Evolutionary conservation across 1,284 basidiomycete species (phyloP), one percentile per base, ranked within the genome.

Genomic region (Sanghuangporus baumii): DNA sequence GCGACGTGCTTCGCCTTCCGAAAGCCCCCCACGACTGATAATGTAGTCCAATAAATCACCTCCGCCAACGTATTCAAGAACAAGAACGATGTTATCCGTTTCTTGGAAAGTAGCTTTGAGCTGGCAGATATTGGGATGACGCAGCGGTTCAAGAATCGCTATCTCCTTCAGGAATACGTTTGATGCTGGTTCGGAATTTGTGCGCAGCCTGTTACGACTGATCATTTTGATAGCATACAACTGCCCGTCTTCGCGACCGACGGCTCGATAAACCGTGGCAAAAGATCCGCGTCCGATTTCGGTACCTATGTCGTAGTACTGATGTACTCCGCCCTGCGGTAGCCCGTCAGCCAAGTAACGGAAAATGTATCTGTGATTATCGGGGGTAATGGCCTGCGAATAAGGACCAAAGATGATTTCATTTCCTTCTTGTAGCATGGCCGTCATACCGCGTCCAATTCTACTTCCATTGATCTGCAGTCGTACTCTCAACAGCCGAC

Each of bases 41-140:
- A 95, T 93, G 68, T 85, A 86, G 66, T 94, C 89, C 16, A 96
- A 78, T n/a, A 98, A 77, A 73, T 97, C 94, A 0, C 94, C 94
- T 16, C 95, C 94, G 34, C 89, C 84, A 3, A 96, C 81, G 65
- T 86, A 85, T 74, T 94, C 91, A 60, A 93, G 75, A 0, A 93
- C 88, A 37, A 93, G 78, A 71, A 87, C 89, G 67, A 96, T 88
- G 64, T 84, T 79, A 43, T 79, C 81, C 5, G 82, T 81, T 62
- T 86, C 84, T 50, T 87, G 82, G 69, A 90, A 96, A 18, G 86
- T 86, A 67, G 96, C 91, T 65, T 90, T 85, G 36, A 94, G 79
- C 60, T 84, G 79, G 68, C 92, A 94, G 54, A 96, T 91, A 69
- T 94, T 91, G 4, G 82, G 84, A 69, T 96, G 94, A 60, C 86